A percentile compares a stretch with the other conserved stretches of the same genome.
phyloP scores from a whole-genome alignment of 2,329 filamentous ascomycete species.

The Hypoxylon sp. region DNA sequence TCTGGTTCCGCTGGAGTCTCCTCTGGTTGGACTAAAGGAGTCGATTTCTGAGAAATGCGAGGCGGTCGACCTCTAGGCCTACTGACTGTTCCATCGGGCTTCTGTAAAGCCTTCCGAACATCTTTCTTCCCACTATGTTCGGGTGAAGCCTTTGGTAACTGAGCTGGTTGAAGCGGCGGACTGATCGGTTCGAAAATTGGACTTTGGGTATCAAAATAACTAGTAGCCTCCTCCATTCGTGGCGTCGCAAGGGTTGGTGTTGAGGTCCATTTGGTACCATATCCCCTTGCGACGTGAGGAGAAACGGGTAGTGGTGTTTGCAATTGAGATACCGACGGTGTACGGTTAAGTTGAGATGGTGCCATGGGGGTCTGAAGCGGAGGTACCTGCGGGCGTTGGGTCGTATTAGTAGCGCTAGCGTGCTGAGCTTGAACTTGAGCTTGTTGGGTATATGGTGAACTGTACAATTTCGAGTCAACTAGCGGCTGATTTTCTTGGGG shows the following conservation, averaged over 20 bases:
- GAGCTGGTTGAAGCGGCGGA: slow-evolving; percentile 62
- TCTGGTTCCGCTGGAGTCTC: slow-evolving; percentile 64
- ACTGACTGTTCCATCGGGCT: slow-evolving; percentile 45
- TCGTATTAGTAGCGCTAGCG: slow-evolving; percentile 28
- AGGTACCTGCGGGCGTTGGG: slow-evolving; percentile 45
- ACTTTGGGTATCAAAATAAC: slow-evolving; percentile 62
- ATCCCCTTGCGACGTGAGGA: slow-evolving; percentile 54
- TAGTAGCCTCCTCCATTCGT: slow-evolving; percentile 50
- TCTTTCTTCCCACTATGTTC: slow-evolving; percentile 56
- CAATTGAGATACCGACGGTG: slow-evolving; percentile 38
- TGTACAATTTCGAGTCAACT: slow-evolving; percentile 42
- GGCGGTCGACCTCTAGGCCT: slow-evolving; percentile 55
- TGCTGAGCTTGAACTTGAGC: slow-evolving; percentile 49
- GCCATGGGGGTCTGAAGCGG: slow-evolving; percentile 46
- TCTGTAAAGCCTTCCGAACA: slow-evolving; percentile 51
- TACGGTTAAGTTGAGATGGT: slow-evolving; percentile 40
- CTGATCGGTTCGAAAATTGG: slow-evolving; percentile 73
- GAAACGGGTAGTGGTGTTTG: slow-evolving; percentile 50
- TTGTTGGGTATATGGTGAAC: slow-evolving; percentile 51
- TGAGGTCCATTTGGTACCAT: slow-evolving; percentile 72
- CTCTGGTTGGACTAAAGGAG: slow-evolving; percentile 60
- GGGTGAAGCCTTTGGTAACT: slow-evolving; percentile 56
- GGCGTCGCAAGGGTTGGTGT: slow-evolving; percentile 73
- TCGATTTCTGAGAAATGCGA: slow-evolving; percentile 56
- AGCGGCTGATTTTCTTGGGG: slow-evolving; percentile 45